Base-by-base conservation (phyloP, 345 rosid species). In the Ceriops tagal region DNA sequence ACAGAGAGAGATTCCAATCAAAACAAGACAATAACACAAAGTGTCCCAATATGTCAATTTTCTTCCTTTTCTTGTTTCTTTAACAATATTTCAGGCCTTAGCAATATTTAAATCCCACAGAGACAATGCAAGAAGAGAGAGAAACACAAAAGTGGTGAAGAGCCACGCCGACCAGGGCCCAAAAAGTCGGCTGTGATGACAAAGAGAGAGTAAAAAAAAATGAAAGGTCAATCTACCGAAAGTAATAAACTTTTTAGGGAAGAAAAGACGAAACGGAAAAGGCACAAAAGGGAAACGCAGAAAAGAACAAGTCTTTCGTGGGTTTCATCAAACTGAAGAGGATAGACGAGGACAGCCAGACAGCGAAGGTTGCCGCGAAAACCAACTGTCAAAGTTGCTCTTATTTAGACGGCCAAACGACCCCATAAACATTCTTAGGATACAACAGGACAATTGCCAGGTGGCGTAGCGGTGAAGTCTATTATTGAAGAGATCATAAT, bases 101-200 rank as follows among this genome's bases (percentile, higher is more conserved):
- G 0, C 18, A 68, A 7, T 61, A 26, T n/a, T 58, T 24, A 46
- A 28, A 67, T 27, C 7, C 27, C 26, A 24, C 22, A 28, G 4
- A 43, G 49, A 43, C 15, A 43, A 43, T 15, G 15, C 19, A 52
- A 52, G 6, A 31, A 43, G 49, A 43, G 18, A 59, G 49, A 71
- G 68, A 8, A 32, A 58, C 35, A 53, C n/a, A 64, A 51, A 61
- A 24, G 18, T 43, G 49, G 65, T 70, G 60, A 70, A 75, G 20
- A 21, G 49, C 73, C 74, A 64, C 53, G 82, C 85, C 84, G 82
- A 81, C 87, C 66, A 61, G 51, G 31, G 69, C 49, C 73, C 78
- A 65, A 62, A 77, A 82, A 72, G 88, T 81, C 80, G 83, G 91
- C 83, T 76, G 15, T 21, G 81, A 67, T 67, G 72, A 62, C 62